Evolutionary conservation across 345 rosid genomes (phyloP).

Genomic region (Laguncularia racemosa): DNA sequence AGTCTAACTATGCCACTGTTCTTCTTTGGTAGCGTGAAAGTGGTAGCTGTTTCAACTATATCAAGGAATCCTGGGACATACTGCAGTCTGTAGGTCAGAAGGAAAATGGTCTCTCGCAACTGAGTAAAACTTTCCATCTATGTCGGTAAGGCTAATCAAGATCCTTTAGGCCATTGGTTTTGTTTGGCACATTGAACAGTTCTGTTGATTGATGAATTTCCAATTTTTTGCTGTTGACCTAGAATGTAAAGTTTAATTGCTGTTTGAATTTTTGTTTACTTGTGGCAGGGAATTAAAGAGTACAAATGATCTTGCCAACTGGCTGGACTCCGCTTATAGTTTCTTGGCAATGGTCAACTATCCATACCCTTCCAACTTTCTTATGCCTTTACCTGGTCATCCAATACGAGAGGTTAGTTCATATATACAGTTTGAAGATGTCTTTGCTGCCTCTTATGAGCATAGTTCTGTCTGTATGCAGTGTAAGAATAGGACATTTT

Average conservation of each 20-base stretch:
- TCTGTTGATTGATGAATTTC: background rate
- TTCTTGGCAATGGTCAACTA: constrained; percentile 92
- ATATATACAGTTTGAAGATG: background rate
- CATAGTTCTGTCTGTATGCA: background rate
- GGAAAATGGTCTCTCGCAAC: constrained; percentile 60
- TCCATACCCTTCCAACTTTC: constrained; percentile 69
- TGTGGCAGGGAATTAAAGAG: constrained; percentile 52
- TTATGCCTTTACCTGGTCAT: constrained; percentile 96
- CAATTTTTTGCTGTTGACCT: background rate
- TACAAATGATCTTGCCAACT: constrained; percentile 49
- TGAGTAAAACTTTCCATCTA: constrained; percentile 56
- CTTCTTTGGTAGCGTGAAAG: constrained; percentile 60
- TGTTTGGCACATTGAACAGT: background rate
- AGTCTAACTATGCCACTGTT: background rate
- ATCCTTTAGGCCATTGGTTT: background rate
- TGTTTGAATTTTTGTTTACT: constrained; percentile 3
- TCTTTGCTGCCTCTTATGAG: background rate
- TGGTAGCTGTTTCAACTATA: constrained; percentile 66
- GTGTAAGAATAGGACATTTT: no score
- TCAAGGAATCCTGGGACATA: constrained; percentile 73
- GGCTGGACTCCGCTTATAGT: constrained; percentile 87
- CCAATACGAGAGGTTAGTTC: constrained; percentile 82
- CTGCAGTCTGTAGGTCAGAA: constrained; percentile 47
- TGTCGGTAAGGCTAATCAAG: constrained; percentile 47
- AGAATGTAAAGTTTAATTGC: constrained; percentile 1